Percentiles rank a stretch among this genome's conserved stretches.
phyloP scores from a whole-genome alignment of 306 rosid genomes.

The Cicer yamashitae region DNA sequence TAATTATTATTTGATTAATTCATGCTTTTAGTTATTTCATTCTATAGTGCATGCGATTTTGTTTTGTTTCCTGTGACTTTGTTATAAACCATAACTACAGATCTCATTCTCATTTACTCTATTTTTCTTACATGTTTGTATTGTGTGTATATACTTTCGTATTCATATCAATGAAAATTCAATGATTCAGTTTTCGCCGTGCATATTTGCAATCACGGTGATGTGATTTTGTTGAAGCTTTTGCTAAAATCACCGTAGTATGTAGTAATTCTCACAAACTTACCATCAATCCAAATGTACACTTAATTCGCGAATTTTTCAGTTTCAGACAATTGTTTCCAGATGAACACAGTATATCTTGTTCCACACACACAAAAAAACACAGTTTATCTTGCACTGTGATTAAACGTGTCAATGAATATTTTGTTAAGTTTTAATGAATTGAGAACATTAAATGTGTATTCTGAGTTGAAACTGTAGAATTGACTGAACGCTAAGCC shows the following conservation, averaged over 20 bases:
- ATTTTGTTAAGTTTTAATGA: neutral
- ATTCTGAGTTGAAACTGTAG: neutral
- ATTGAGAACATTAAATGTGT: neutral
- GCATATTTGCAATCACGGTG: too few relatives aligned
- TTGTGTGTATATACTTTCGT: neutral
- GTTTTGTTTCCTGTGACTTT: neutral
- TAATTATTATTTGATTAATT: neutral
- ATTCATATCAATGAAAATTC: neutral
- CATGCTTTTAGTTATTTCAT: neutral
- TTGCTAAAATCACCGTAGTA: too few relatives aligned
- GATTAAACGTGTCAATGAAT: neutral
- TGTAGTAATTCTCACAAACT: too few relatives aligned
- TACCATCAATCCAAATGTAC: too few relatives aligned
- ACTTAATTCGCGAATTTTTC: neutral
- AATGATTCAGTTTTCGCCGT: neutral
- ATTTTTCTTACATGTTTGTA: neutral
- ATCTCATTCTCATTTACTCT: neutral
- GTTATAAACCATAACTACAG: neutral
- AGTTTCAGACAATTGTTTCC: slow-evolving; percentile 3
- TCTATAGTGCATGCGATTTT: neutral
- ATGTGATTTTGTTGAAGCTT: too few relatives aligned
- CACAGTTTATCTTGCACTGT: neutral
- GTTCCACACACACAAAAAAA: neutral
- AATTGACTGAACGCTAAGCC: slow-evolving; percentile 9
- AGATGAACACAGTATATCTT: neutral